Evolutionary conservation across 78 protist species (phyloP).

Genomic region (Fonticula alba): DNA sequence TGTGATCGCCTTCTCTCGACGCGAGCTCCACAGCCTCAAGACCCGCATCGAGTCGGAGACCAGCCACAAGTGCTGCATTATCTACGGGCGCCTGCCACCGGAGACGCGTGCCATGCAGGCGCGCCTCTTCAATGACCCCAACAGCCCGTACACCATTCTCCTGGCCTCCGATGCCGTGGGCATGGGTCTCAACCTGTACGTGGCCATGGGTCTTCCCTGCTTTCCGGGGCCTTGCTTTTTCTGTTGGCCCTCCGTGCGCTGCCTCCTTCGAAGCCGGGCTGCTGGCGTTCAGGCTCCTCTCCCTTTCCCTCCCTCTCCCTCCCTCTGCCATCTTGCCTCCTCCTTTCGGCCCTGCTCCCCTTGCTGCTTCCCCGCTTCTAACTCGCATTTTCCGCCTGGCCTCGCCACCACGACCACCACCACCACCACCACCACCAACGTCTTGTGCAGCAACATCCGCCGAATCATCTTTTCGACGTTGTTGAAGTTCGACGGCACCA

Average conservation of each 20-base stretch:
- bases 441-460: conserved; percentile 6
- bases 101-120: conserved; percentile 11
- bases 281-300: too few relatives aligned
- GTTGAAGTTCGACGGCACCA: conserved; percentile 18
- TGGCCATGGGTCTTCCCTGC: too few relatives aligned
- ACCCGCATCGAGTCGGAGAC: conserved; percentile 5
- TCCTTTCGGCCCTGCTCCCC: too few relatives aligned
- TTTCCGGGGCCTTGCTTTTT: too few relatives aligned
- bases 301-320: too few relatives aligned
- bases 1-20: conserved; percentile 13
- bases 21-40: background rate
- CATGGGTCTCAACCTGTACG: conserved; percentile 44
- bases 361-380: too few relatives aligned
- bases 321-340: too few relatives aligned
- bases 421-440: too few relatives aligned
- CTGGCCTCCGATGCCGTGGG: conserved; percentile 59
- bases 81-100: conserved; percentile 25
- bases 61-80: background rate
- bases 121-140: conserved; percentile 12
- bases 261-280: too few relatives aligned
- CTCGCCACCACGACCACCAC: too few relatives aligned
- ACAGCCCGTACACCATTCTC: conserved; percentile 4
- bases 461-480: conserved; percentile 20
- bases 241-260: too few relatives aligned
- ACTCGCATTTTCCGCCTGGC: too few relatives aligned